Evolutionary conservation across 345 rosid species (phyloP), one percentile per base, ranked within the genome.

Genomic region (Pistacia integerrima): DNA sequence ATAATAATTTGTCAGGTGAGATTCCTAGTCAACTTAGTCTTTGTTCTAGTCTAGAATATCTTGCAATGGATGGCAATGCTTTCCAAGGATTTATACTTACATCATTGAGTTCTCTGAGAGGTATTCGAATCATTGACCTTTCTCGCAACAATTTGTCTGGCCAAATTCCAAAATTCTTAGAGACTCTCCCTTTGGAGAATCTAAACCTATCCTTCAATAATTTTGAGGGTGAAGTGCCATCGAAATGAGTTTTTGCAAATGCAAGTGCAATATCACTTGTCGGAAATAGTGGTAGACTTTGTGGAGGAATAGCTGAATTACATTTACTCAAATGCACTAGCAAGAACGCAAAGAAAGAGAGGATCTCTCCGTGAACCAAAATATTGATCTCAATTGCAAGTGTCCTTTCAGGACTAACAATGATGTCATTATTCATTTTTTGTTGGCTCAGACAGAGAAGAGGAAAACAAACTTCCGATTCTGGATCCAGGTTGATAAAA

Each of bases 201-300:
- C 67, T 85, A 4, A 80, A 82, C 69, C 17, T 82, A 7, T 85
- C 85, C 1, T 8, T 62, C 6, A 84, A 82, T 61, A 55, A 75
- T n/a, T 64, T 84, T 0, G 69, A 84, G 4, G 85, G 83, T 11
- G 57, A 3, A 57, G 55, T 82, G 18, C 81, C 88, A 64, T 44
- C 5, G 8, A n/a, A 75, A 72, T 79, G 84, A 56, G 61, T 63
- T 11, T 85, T 85, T 20, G 7, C 63, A 22, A 82, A 85, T 57
- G 41, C 69, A 9, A 59, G 62, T 44, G 68, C 35, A 51, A 66
- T 38, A 30, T 77, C 56, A 1, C 20, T 84, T 14, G 55, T 17
- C 12, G 80, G 83, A 48, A 79, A 81, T 30, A 52, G n/a, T 18
- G 10, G 77, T 0, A 33, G 44, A 28, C 73, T 79, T 14, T 78